phyloP scores from a whole-genome alignment of 2,329 filamentous ascomycete species.

The Aspergillus hiratsukae region DNA sequence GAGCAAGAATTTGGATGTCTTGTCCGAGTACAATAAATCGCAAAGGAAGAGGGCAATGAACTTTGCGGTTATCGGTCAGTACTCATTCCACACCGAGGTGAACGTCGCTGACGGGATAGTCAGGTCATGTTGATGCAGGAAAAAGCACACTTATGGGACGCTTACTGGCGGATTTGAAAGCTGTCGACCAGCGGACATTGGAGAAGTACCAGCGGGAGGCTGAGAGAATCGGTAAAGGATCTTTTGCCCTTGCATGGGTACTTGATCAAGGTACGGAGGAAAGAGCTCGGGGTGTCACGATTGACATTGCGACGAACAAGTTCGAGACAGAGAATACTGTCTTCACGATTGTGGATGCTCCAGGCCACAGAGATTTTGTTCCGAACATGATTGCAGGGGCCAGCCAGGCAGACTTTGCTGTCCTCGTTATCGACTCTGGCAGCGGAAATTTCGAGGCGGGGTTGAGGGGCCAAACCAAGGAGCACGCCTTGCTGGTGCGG shows the following conservation, averaged over 20 bases:
- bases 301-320: conserved; percentile 91
- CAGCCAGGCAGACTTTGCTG: conserved; percentile 91
- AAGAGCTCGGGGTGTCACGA: conserved; percentile 83
- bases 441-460: conserved; percentile 92
- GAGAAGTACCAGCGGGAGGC: conserved; percentile 87
- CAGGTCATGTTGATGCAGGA: conserved; percentile 92
- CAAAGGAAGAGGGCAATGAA: conserved; percentile 76
- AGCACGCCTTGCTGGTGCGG: conserved; percentile 83
- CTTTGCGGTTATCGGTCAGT: conserved; percentile 85
- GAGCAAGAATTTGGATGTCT: conserved; percentile 77
- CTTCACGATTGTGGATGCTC: conserved; percentile 93
- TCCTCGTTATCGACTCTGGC: conserved; percentile 87
- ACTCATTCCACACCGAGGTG: neutral
- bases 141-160: conserved; percentile 98
- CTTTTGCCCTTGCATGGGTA: conserved; percentile 95
- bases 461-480: conserved; percentile 86
- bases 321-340: conserved; percentile 83
- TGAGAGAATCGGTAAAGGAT: conserved; percentile 86
- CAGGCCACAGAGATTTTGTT: conserved; percentile 91
- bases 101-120: conserved; percentile 15
- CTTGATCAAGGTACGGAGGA: conserved; percentile 91
- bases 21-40: conserved; percentile 72
- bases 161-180: conserved; percentile 81
- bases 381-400: conserved; percentile 99
- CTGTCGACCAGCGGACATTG: conserved; percentile 81